Percentiles rank a stretch among this genome's conserved stretches.
phyloP scores from a whole-genome alignment of 306 rosid genomes.

The Astragalus membranaceus region DNA sequence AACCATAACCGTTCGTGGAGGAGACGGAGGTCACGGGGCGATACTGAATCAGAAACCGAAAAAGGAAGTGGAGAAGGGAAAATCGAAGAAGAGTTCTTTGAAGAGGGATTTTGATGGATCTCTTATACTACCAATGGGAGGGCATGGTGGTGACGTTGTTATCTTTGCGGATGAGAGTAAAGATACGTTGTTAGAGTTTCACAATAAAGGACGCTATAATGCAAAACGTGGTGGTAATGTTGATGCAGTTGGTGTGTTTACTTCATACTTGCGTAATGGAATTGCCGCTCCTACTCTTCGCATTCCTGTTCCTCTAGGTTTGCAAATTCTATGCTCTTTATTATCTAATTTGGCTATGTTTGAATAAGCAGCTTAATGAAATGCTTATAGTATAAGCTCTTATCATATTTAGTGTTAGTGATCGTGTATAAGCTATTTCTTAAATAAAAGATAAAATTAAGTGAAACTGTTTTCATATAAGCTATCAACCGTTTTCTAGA shows the following conservation, averaged over 20 bases:
- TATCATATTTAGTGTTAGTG: too few species aligned
- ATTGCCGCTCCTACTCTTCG: constrained; percentile 58
- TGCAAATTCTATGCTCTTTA: constrained; percentile 15
- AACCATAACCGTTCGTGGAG: constrained; percentile 70
- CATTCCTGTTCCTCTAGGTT: constrained; percentile 96
- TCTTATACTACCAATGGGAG: constrained; percentile 68
- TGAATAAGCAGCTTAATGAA: too few species aligned
- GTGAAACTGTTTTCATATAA: too few species aligned
- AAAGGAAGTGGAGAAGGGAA: constrained; percentile 12
- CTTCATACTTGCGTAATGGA: constrained; percentile 57
- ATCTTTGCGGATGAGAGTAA: constrained; percentile 65
- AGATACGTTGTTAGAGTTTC: constrained; percentile 66
- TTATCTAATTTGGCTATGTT: too few species aligned
- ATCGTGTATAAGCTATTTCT: too few species aligned
- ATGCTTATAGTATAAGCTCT: too few species aligned
- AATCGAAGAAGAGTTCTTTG: constrained; percentile 34
- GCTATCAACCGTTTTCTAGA: too few species aligned
- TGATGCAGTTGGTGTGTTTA: constrained; percentile 70
- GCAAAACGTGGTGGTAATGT: constrained; percentile 93
- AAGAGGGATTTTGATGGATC: constrained; percentile 86
- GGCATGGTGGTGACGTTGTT: constrained; percentile 93
- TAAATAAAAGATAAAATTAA: too few species aligned
- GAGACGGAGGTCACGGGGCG: constrained; percentile 91
- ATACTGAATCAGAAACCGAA: constrained; percentile 38
- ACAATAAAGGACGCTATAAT: constrained; percentile 35